Percentiles rank a stretch among this genome's conserved stretches.
phyloP scores from a whole-genome alignment of 164 flowering plant species.

The Umbilicus rupestris region DNA sequence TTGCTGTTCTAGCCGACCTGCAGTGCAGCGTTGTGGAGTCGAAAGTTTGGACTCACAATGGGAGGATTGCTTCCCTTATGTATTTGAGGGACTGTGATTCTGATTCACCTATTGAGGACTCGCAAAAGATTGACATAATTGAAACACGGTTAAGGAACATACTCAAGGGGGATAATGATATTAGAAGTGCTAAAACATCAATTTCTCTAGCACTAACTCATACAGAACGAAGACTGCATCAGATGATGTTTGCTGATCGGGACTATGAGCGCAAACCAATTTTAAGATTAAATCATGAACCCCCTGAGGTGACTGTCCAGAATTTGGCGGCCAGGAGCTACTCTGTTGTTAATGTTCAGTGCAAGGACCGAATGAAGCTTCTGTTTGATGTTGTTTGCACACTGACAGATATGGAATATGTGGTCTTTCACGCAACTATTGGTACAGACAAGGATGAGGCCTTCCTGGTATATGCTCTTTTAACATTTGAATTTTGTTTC shows the following conservation, averaged over 20 bases:
- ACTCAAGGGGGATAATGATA: constrained; percentile 60
- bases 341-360: constrained; percentile 56
- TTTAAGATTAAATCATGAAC: constrained; percentile 14
- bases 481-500: background rate
- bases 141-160: constrained; percentile 47
- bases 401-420: constrained; percentile 65
- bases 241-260: constrained; percentile 79
- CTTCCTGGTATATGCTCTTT: constrained; percentile 29
- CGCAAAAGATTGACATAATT: constrained; percentile 33
- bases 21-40: constrained; percentile 39
- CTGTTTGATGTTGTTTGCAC: constrained; percentile 65
- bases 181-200: constrained; percentile 16
- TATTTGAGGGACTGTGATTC: constrained; percentile 46
- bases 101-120: constrained; percentile 47
- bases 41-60: constrained; percentile 58
- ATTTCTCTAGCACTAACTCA: constrained; percentile 40
- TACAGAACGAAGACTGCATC: constrained; percentile 69
- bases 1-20: constrained; percentile 42
- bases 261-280: constrained; percentile 49
- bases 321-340: constrained; percentile 48
- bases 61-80: constrained; percentile 60
- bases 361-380: constrained; percentile 54
- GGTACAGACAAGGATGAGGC: constrained; percentile 35
- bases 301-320: constrained; percentile 42
- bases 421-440: constrained; percentile 57